Evolutionary conservation across 352 stramenopile species (phyloP), one percentile per base, ranked within the genome.

Genomic region (Phytophthora hybrid): DNA sequence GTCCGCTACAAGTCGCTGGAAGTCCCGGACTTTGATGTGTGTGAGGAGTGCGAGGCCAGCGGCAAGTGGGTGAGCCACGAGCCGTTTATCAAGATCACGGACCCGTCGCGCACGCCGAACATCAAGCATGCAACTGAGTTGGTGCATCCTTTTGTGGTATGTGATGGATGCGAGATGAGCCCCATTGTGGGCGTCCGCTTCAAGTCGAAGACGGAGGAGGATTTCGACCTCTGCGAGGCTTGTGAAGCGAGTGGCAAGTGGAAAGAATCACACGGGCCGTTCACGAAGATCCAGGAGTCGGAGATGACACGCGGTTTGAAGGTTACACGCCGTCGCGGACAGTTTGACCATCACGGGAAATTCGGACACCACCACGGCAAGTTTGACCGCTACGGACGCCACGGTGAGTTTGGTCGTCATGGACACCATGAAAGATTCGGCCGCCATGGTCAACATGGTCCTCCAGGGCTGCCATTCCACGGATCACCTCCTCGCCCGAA

Each of bases 1-100:
- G 73, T 84, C 5, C 90, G 88, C 52, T 97, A 92, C 87, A 97
- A 97, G 80, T 91, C 85, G 19, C 61, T 89, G n/a, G 78, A 92
- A 31, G 74, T 81, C 7, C 54, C 76, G 2, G 76, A 96, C 71
- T 97, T 96, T 66, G 90, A 97, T 51, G 55, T 97, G 46, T 97
- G 89, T 63, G 77, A 85, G 61, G 70, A 53, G 9, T 97, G 90
- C 69, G 87, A 96, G 65, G 77, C 73, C 14, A 87, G 81, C 31
- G 82, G 81, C 32, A 77, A 87, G 60, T 91, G 78, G 72, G 51
- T 46, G 21, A 71, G 59, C 9, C 73, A 87, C 37, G 83, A 87
- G 39, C 89, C 87, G 19, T 94, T 91, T 71, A 84, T 96, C 56
- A 96, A 96, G 80, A 94, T 94, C 63, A 84, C 76, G n/a, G 70